A percentile compares a stretch with the other conserved stretches of the same genome.
These are phyloP conservation scores for Chaetomiaceae sp. DNA, from an alignment of 2,329 filamentous ascomycete genomes.

Conservation along the genomic window DNA sequence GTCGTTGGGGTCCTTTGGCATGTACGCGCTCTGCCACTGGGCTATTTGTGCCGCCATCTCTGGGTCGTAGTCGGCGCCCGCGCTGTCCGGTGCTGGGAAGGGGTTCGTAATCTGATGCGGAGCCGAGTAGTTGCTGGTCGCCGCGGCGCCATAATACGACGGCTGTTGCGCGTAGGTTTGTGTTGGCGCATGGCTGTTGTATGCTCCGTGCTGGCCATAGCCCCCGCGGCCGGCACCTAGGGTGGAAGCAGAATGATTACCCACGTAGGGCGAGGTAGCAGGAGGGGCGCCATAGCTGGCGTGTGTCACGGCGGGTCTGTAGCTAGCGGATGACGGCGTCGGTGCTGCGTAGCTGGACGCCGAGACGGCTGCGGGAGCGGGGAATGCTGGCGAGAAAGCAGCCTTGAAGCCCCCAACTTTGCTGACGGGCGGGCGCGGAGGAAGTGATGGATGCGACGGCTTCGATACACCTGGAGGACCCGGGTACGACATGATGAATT, in stretches of 20 bases:
- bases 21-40: conserved; percentile 91
- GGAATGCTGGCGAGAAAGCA: conserved; percentile 42
- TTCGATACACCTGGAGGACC: conserved; percentile 71
- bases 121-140: conserved; percentile 40
- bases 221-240: conserved; percentile 30
- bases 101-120: conserved; percentile 75
- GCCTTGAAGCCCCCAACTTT: conserved; percentile 46
- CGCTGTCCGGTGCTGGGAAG: conserved; percentile 60
- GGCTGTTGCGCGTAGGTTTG: conserved; percentile 20
- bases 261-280: conserved; percentile 28
- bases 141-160: conserved; percentile 40
- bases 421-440: conserved; percentile 69
- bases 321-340: conserved; percentile 20
- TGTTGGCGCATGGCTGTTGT: conserved; percentile 20
- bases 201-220: conserved; percentile 15
- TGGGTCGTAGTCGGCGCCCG: conserved; percentile 54
- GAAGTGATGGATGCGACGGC: conserved; percentile 60
- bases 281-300: conserved; percentile 39
- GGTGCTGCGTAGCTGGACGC: conserved; percentile 24
- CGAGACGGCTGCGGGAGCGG: conserved; percentile 27
- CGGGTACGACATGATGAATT: conserved; percentile 80
- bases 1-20: conserved; percentile 53
- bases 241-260: conserved; percentile 34
- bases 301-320: conserved; percentile 34
- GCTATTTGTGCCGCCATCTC: conserved; percentile 89